Evolutionary conservation across 257 asterid genomes (phyloP).

Genomic region (Marsdenia floribunda): DNA sequence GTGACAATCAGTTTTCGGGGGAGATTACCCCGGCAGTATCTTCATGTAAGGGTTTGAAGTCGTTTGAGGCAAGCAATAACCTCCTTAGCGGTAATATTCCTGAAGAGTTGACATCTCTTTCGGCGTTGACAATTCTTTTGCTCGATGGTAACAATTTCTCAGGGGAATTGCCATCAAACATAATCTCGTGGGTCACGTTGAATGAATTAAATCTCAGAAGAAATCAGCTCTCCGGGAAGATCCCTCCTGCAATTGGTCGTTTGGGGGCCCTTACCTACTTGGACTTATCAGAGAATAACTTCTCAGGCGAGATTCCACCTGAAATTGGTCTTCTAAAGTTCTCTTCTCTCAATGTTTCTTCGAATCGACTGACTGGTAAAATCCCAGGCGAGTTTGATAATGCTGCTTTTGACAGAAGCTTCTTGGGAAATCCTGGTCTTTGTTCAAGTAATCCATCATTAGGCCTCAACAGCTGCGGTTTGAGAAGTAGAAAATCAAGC

Average conservation of each 20-base stretch:
- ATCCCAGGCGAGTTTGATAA: conserved; percentile 56
- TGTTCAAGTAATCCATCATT: conserved; percentile 45
- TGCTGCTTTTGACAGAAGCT: conserved; percentile 50
- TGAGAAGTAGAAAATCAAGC: conserved; percentile 20
- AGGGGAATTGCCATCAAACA: conserved; percentile 52
- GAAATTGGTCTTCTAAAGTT: conserved; percentile 35
- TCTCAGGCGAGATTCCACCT: conserved; percentile 68
- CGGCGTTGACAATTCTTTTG: conserved; percentile 25
- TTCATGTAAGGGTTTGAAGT: conserved; percentile 44
- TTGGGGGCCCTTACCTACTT: conserved; percentile 41
- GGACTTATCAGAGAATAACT: conserved; percentile 63
- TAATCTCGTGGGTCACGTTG: conserved; percentile 63
- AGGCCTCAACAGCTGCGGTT: conserved; percentile 40
- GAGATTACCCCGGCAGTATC: conserved; percentile 52
- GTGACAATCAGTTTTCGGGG: conserved; percentile 62
- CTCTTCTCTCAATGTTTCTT: conserved; percentile 53
- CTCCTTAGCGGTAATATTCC: conserved; percentile 52
- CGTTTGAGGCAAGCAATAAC: conserved; percentile 58
- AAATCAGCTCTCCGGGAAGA: conserved; percentile 64
- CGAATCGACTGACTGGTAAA: conserved; percentile 57
- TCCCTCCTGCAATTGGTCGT: conserved; percentile 49
- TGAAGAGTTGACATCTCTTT: conserved; percentile 54
- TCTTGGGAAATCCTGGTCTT: conserved; percentile 56
- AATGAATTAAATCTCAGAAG: conserved; percentile 41
- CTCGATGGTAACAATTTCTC: conserved; percentile 63